Evolutionary conservation across 495 filamentous ascomycete genomes (phyloP).

Genomic region (Jackrogersella multiformis): DNA sequence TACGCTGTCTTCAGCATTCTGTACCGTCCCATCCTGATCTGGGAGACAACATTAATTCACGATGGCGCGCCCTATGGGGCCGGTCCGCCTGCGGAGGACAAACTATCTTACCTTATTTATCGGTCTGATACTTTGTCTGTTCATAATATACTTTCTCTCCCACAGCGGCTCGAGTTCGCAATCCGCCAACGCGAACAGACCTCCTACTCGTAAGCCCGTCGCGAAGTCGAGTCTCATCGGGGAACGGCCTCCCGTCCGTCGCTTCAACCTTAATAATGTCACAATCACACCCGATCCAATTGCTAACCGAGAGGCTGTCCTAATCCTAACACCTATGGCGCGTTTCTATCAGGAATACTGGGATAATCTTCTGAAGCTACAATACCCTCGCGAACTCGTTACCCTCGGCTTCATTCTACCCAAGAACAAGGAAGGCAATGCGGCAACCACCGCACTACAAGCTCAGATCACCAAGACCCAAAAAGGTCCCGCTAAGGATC

Average conservation of each 20-base stretch:
- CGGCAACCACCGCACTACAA: slow-evolving; percentile 82
- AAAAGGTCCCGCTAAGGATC: slow-evolving; percentile 75
- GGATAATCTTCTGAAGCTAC: slow-evolving; percentile 87
- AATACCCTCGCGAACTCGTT: slow-evolving; percentile 92
- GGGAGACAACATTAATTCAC: slow-evolving; percentile 36
- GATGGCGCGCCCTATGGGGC: slow-evolving; percentile 64
- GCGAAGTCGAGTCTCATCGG: slow-evolving; percentile 69
- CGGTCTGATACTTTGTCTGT: slow-evolving; percentile 60
- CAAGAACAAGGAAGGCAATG: slow-evolving; percentile 86
- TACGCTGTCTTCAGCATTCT: slow-evolving; percentile 22
- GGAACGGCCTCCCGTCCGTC: slow-evolving; percentile 85
- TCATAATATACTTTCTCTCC: slow-evolving; percentile 62
- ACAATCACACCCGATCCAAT: slow-evolving; percentile 80
- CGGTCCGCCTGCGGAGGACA: slow-evolving; percentile 65
- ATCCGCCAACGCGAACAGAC: slow-evolving; percentile 68
- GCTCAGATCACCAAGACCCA: slow-evolving; percentile 86
- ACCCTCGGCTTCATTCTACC: slow-evolving; percentile 97
- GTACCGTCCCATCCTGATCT: slow-evolving; percentile 14
- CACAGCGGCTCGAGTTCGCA: slow-evolving; percentile 50
- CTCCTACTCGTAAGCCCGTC: slow-evolving; percentile 82
- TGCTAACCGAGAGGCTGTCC: slow-evolving; percentile 81
- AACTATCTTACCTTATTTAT: slow-evolving; percentile 61
- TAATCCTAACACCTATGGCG: slow-evolving; percentile 91
- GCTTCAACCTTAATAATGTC: slow-evolving; percentile 93
- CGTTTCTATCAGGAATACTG: slow-evolving; percentile 94